phyloP scores from a whole-genome alignment of 2,329 filamentous ascomycete genomes.

The Talaromyces marneffei region DNA sequence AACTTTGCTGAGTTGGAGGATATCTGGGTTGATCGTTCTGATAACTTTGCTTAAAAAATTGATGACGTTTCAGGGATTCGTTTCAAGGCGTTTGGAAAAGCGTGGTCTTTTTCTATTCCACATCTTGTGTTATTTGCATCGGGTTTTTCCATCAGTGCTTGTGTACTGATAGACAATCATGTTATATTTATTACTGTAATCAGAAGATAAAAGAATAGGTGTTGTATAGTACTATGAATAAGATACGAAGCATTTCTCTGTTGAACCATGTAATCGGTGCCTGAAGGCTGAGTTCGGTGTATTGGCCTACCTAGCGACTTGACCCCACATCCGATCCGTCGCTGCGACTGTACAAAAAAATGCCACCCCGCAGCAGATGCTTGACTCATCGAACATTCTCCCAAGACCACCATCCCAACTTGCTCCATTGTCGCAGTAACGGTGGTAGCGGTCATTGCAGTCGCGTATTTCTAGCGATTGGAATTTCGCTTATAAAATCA shows the following conservation, averaged over 20 bases:
- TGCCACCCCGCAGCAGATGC: not conserved
- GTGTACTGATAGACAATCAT: not conserved
- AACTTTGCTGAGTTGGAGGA: constrained; percentile 97
- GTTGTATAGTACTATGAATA: constrained; percentile 4
- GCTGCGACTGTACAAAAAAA: not conserved
- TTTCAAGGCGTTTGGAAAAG: constrained; percentile 2
- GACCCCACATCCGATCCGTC: constrained; percentile 3
- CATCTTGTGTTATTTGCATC: constrained; percentile 6
- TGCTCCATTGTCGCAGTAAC: not conserved
- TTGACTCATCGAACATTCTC: not conserved
- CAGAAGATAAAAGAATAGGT: not conserved
- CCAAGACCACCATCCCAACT: not conserved
- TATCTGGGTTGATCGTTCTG: constrained; percentile 85
- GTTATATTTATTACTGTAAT: constrained; percentile 9
- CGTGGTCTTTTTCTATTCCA: not conserved
- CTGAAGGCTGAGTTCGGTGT: not conserved
- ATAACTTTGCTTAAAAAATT: constrained; percentile 74
- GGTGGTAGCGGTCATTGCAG: not conserved
- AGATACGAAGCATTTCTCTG: not conserved
- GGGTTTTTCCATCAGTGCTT: not conserved
- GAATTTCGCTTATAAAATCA: not conserved
- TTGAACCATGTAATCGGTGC: not conserved
- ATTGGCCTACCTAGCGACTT: not conserved
- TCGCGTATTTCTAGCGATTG: not conserved
- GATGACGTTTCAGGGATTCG: not conserved